These are phyloP conservation scores for Globisporangium heterothallicum DNA, from an alignment of 352 stramenopile genomes.

Conservation along the genomic window DNA sequence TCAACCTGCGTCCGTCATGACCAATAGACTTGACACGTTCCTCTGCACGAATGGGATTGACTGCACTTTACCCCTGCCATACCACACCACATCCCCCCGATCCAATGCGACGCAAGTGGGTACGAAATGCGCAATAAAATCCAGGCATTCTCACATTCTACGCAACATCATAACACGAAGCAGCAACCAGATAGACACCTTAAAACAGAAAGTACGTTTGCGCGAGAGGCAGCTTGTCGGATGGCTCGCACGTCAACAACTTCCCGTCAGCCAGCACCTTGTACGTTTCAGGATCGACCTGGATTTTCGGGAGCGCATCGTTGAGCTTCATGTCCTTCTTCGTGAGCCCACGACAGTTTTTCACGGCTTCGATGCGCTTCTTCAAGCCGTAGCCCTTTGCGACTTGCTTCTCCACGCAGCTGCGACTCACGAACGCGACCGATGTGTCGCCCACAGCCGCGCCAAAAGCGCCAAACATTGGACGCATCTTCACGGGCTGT, in stretches of 20 bases:
- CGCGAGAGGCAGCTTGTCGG: slow-evolving; percentile 82
- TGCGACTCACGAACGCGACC: slow-evolving; percentile 89
- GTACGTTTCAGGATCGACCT: slow-evolving; percentile 96
- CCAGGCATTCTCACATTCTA: no score
- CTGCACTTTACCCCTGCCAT: no score
- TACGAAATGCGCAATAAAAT: no score
- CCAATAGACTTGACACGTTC: no score
- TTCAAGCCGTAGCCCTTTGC: slow-evolving; percentile 72
- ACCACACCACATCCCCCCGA: no score
- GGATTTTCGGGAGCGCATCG: slow-evolving; percentile 89
- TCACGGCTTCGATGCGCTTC: slow-evolving; percentile 85
- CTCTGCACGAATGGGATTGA: no score
- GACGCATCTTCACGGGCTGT: slow-evolving; percentile 94
- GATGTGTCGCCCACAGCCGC: slow-evolving; percentile 51
- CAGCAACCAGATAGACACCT: no score
- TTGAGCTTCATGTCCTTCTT: slow-evolving; percentile 98
- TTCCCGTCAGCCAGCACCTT: slow-evolving; percentile 90
- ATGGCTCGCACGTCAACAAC: slow-evolving; percentile 81
- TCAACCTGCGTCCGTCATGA: no score
- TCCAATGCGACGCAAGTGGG: no score
- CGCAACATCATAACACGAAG: no score
- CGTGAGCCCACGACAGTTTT: slow-evolving; percentile 74
- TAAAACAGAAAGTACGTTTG: slow-evolving; percentile 94
- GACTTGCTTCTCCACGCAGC: slow-evolving; percentile 66
- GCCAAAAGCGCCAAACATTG: slow-evolving; percentile 89